These are phyloP conservation scores for Fusarium sarcochroum DNA, from an alignment of 2,329 filamentous ascomycete genomes.

Conservation along the genomic window DNA sequence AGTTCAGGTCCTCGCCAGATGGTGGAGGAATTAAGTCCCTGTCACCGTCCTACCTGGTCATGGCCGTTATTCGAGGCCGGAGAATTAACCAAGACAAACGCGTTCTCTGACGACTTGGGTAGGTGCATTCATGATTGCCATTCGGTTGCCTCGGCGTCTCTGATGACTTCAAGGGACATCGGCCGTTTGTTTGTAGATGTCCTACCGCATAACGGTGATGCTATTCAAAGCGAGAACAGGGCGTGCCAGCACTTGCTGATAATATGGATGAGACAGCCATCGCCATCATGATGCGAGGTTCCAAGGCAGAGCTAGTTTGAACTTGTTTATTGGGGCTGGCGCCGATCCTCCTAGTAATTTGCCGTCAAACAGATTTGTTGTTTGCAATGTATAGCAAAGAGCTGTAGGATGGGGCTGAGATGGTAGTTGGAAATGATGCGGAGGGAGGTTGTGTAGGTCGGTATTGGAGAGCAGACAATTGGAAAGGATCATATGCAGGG, in stretches of 20 bases:
- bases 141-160: conserved; percentile 14
- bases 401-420: conserved; percentile 17
- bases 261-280: conserved; percentile 40
- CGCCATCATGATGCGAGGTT: conserved; percentile 6
- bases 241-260: conserved; percentile 28
- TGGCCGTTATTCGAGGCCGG: conserved; percentile 25
- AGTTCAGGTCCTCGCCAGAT: conserved; percentile 26
- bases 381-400: conserved; percentile 5
- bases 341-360: conserved; percentile 39
- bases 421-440: conserved; percentile 15
- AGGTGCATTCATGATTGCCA: conserved; percentile 9
- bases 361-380: conserved; percentile 17
- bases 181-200: conserved; percentile 1
- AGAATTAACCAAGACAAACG: conserved; percentile 31
- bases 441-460: neutral
- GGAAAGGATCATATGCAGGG: conserved; percentile 22
- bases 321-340: conserved; percentile 12
- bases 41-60: conserved; percentile 19
- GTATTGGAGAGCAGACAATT: neutral
- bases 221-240: conserved; percentile 29
- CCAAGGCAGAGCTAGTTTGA: conserved; percentile 14
- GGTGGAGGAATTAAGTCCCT: conserved; percentile 34
- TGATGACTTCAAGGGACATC: conserved; percentile 4
- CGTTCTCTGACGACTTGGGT: conserved; percentile 9
- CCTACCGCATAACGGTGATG: conserved; percentile 18